Evolutionary conservation across 371 early-diverging fungal genomes (phyloP).

Genomic region (Lichtheimia ramosa): DNA sequence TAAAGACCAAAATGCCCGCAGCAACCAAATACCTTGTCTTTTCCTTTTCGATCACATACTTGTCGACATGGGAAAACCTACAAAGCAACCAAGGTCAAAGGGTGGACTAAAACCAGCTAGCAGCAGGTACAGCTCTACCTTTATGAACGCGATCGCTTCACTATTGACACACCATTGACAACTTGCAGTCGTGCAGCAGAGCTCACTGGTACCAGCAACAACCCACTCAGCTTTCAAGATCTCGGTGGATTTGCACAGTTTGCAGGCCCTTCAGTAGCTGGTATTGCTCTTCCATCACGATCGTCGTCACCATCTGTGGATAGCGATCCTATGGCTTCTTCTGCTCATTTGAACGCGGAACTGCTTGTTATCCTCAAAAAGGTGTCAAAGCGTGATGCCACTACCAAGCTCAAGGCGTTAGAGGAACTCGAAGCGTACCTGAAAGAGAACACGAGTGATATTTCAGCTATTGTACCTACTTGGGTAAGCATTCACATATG

Average conservation of each 20-base stretch:
- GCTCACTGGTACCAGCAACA: constrained; percentile 38
- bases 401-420: constrained; percentile 71
- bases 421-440: constrained; percentile 63
- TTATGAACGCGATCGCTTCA: not conserved
- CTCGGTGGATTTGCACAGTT: constrained; percentile 73
- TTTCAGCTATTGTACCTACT: constrained; percentile 22
- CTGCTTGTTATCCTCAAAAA: constrained; percentile 63
- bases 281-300: constrained; percentile 6
- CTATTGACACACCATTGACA: not conserved
- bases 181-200: constrained; percentile 71
- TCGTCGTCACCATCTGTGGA: constrained; percentile 21
- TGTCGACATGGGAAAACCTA: constrained; percentile 45
- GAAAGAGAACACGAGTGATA: constrained; percentile 33
- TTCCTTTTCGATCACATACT: not conserved
- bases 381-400: constrained; percentile 63
- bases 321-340: constrained; percentile 19
- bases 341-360: constrained; percentile 49
- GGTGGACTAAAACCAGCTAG: constrained; percentile 72
- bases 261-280: constrained; percentile 24
- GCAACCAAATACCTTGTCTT: too few relatives aligned
- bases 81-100: constrained; percentile 59
- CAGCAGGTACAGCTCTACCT: constrained; percentile 59
- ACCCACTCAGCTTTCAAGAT: constrained; percentile 46
- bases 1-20: too few relatives aligned
- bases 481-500: constrained; percentile 27